Evolutionary conservation across 805 yeast species (phyloP).

Genomic region (Lachancea waltii): DNA sequence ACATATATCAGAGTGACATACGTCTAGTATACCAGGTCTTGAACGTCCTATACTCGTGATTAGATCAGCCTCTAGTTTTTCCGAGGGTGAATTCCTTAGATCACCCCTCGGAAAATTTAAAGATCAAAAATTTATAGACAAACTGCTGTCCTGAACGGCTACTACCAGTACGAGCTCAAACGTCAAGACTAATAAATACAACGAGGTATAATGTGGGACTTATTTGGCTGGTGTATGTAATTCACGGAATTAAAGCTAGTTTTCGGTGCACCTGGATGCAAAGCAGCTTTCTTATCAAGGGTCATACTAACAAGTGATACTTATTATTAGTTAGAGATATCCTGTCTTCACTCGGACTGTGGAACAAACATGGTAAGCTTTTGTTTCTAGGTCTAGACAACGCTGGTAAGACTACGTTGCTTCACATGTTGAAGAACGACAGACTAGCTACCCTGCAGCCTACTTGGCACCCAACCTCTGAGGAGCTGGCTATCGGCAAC

Average conservation of each 20-base stretch:
- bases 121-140: neutral
- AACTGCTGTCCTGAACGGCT: too few relatives aligned
- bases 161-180: neutral
- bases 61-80: too few relatives aligned
- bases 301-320: constrained; percentile 13
- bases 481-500: constrained; percentile 93
- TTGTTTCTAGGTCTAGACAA: constrained; percentile 94
- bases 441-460: constrained; percentile 97
- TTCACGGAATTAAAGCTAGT: too few relatives aligned
- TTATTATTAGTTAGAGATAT: constrained; percentile 54
- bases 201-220: constrained; percentile 24
- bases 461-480: constrained; percentile 97
- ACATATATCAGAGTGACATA: too few relatives aligned
- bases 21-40: too few relatives aligned
- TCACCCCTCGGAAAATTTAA: neutral
- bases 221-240: constrained; percentile 33
- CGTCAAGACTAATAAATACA: too few relatives aligned
- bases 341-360: constrained; percentile 69
- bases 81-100: neutral
- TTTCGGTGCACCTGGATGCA: too few relatives aligned
- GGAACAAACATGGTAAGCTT: constrained; percentile 95
- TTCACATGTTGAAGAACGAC: constrained; percentile 87
- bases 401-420: constrained; percentile 91
- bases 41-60: neutral
- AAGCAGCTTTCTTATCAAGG: too few relatives aligned